These are phyloP conservation scores for Picea sitchensis DNA, from an alignment of 75 land plant species.

Conservation along the genomic window DNA sequence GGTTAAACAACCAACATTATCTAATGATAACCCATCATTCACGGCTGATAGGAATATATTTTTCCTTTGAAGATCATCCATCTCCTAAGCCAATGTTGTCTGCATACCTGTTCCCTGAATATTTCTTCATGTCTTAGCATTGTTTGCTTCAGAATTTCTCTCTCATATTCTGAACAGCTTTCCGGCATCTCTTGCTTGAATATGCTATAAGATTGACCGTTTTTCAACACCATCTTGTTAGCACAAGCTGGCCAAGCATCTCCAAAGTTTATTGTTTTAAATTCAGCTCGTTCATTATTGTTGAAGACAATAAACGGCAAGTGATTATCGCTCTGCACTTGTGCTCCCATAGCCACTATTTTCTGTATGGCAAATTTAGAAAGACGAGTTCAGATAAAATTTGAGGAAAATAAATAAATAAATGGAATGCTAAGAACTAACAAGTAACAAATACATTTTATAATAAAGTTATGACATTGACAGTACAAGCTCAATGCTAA, in stretches of 20 bases:
- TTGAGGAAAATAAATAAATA: neutral
- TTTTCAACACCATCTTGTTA: constrained; percentile 26
- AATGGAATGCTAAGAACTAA: neutral
- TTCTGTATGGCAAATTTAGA: neutral
- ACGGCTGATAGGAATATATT: neutral
- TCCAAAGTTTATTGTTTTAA: constrained; percentile 8
- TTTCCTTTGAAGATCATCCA: neutral
- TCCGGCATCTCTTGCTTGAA: constrained; percentile 21
- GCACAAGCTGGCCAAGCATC: constrained; percentile 35
- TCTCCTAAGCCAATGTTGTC: neutral
- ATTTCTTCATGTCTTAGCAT: constrained; percentile 69
- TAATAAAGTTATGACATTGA: neutral
- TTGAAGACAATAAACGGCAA: constrained; percentile 40
- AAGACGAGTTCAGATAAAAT: neutral
- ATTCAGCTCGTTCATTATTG: constrained; percentile 41
- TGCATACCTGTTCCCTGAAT: constrained; percentile 67
- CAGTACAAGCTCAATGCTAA: neutral
- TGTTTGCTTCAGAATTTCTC: constrained; percentile 51
- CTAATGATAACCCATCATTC: neutral
- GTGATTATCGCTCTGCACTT: constrained; percentile 49
- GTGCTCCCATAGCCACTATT: constrained; percentile 50
- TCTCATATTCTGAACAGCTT: constrained; percentile 34
- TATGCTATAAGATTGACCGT: constrained; percentile 31
- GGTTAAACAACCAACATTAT: neutral
- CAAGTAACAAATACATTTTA: neutral